These are phyloP conservation scores for Musa beccarii DNA, from an alignment of 176 grass and related monocot genomes.

Conservation along the genomic window DNA sequence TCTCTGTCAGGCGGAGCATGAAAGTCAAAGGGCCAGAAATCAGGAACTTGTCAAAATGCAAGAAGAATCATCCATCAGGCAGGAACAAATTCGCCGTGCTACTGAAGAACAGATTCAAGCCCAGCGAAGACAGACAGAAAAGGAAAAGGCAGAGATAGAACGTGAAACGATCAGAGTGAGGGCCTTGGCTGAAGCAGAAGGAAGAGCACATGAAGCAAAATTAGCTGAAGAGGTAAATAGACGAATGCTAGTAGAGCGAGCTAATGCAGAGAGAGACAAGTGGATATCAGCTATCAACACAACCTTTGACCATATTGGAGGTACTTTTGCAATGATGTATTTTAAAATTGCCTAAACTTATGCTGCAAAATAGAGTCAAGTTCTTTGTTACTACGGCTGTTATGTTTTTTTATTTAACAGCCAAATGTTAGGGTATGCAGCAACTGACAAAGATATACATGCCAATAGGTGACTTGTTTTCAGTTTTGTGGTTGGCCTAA, in stretches of 20 bases:
- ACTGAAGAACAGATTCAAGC: constrained; percentile 77
- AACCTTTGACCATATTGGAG: constrained; percentile 95
- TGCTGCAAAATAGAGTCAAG: no score
- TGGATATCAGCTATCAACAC: constrained; percentile 88
- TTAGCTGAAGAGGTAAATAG: constrained; percentile 56
- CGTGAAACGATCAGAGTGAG: constrained; percentile 24
- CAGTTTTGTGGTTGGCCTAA: no score
- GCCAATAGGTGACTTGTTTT: no score
- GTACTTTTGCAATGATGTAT: constrained; percentile 24
- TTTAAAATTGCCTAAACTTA: constrained; percentile 19
- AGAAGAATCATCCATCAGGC: constrained; percentile 70
- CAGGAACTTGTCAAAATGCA: constrained; percentile 96
- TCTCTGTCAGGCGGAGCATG: constrained; percentile 42
- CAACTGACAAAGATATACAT: no score
- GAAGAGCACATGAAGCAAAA: constrained; percentile 27
- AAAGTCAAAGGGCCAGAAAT: constrained; percentile 81
- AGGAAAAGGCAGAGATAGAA: constrained; percentile 43
- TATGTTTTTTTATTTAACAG: no score
- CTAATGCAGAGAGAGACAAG: constrained; percentile 84
- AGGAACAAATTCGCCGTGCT: constrained; percentile 59
- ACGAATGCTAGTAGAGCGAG: constrained; percentile 39
- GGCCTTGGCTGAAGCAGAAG: constrained; percentile 47
- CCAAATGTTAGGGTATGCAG: no score
- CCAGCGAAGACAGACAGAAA: constrained; percentile 50
- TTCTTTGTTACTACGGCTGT: no score